Evolutionary conservation across 768 basidiomycete genomes (phyloP).

Genomic region (Suillus spraguei): DNA sequence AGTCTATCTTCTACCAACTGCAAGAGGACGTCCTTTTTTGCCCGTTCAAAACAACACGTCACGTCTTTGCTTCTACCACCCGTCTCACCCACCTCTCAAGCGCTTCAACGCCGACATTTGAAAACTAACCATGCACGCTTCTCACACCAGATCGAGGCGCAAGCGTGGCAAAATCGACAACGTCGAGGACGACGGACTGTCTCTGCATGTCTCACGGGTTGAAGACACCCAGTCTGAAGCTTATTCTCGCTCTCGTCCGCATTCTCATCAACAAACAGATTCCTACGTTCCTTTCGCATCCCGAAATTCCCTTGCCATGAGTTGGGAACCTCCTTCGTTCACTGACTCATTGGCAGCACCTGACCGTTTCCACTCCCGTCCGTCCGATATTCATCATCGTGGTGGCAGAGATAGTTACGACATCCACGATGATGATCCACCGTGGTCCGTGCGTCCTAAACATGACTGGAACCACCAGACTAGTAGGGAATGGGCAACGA

Average conservation of each 20-base stretch:
- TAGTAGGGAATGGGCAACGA: constrained; percentile 49
- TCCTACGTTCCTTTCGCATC: constrained; percentile 47
- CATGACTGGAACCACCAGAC: constrained; percentile 44
- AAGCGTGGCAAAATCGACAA: constrained; percentile 53
- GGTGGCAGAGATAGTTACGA: constrained; percentile 54
- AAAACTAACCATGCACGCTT: constrained; percentile 36
- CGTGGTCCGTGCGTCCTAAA: constrained; percentile 43
- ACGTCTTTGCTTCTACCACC: constrained; percentile 28
- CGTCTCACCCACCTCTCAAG: constrained; percentile 23
- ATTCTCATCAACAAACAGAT: constrained; percentile 44
- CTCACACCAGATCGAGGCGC: constrained; percentile 47
- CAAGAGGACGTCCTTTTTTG: constrained; percentile 29
- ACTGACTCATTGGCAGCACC: constrained; percentile 38
- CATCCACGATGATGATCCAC: constrained; percentile 40
- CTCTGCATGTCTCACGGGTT: constrained; percentile 43
- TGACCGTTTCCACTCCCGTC: constrained; percentile 39
- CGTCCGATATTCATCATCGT: constrained; percentile 54
- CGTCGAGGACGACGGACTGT: constrained; percentile 50
- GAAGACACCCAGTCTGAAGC: constrained; percentile 56
- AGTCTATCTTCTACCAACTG: constrained; percentile 24
- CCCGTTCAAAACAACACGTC: constrained; percentile 27
- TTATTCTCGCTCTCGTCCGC: constrained; percentile 54
- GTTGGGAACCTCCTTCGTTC: constrained; percentile 54
- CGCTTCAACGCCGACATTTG: constrained; percentile 20
- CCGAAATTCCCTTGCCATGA: constrained; percentile 44